Evolutionary conservation across 2,329 filamentous ascomycete species (phyloP).

Genomic region (Xylariaceae sp.): DNA sequence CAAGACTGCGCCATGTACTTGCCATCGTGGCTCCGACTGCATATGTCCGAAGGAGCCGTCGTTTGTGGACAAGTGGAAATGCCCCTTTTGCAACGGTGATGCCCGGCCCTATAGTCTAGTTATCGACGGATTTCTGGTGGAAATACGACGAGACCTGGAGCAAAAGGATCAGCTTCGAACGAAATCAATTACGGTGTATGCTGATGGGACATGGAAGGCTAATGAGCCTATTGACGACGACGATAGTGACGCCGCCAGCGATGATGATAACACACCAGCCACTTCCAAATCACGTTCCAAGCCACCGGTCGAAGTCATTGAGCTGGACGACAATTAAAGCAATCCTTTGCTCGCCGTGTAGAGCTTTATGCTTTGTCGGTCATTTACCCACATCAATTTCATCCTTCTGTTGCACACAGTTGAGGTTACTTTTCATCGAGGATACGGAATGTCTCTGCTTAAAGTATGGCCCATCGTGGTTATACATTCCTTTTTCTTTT

Average conservation of each 20-base stretch:
- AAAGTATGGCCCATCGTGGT: too few species aligned
- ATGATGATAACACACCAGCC: constrained; percentile 22
- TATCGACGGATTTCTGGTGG: constrained; percentile 69
- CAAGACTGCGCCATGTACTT: constrained; percentile 34
- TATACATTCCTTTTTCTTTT: too few species aligned
- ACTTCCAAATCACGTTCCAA: constrained; percentile 13
- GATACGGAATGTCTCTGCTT: too few species aligned
- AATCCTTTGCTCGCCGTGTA: not conserved
- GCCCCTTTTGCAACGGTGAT: constrained; percentile 76
- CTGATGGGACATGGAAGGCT: constrained; percentile 62
- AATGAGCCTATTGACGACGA: constrained; percentile 32
- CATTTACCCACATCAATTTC: too few species aligned
- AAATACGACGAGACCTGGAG: constrained; percentile 56
- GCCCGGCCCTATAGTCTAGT: constrained; percentile 68
- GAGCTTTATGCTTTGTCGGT: too few species aligned
- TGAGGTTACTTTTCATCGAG: too few species aligned
- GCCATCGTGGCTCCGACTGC: constrained; percentile 36
- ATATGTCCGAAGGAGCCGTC: constrained; percentile 46
- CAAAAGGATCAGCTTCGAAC: constrained; percentile 43
- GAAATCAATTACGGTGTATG: constrained; percentile 59
- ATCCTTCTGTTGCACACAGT: too few species aligned
- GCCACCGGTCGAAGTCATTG: constrained; percentile 18
- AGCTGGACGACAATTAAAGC: constrained; percentile 17
- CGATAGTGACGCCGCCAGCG: constrained; percentile 30
- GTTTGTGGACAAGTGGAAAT: constrained; percentile 72